Base-by-base conservation (phyloP, 306 rosid genomes). In the Arachis hypogaea region DNA sequence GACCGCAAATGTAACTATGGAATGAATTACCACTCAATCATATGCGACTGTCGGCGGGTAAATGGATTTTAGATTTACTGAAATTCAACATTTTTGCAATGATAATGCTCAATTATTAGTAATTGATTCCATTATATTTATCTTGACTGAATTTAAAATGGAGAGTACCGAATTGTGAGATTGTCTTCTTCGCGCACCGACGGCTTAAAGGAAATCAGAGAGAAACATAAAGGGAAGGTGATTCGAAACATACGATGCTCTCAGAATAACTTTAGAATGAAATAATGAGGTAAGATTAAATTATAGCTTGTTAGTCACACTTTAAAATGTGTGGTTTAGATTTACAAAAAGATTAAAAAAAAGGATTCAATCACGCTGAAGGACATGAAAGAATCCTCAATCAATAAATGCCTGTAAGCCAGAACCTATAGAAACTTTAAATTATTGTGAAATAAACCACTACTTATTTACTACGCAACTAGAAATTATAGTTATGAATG, bases 331-430 rank as follows among this genome's bases (percentile, higher is more conserved):
- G 70, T 51, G 58, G 47, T 72, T 76, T 47, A 66, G 68, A 36
- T 76, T 58, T 71, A 71, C 77, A 80, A 54, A 75, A 33, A 72
- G 68, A 36, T 71, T 49, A 59, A 71, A 73, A 80, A 75, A 64
- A 33, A 18, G 77, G 36, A 63, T 49, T 44, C 63, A 54, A 43
- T 44, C 83, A 68, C 46, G 80, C 63, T 56, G 63, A 75, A 52
- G 76, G 74, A 69, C 70, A 65, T 72, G 77, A 66, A n/a, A 61
- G 43, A 38, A 66, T 67, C 59, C 71, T 63, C 73, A 41, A 72
- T 47, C 46, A 56, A 67, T 61, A 57, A 33, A 33, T 33, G 52
- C 64, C 29, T 61, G 62, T 54, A 63, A 67, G 47, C 58, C 29
- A 64, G 60, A 72, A 49, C 69, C 78, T 67, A 44, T 40, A 46